phyloP scores from a whole-genome alignment of 2,329 filamentous ascomycete species.

The Akanthomyces uredinophilus region DNA sequence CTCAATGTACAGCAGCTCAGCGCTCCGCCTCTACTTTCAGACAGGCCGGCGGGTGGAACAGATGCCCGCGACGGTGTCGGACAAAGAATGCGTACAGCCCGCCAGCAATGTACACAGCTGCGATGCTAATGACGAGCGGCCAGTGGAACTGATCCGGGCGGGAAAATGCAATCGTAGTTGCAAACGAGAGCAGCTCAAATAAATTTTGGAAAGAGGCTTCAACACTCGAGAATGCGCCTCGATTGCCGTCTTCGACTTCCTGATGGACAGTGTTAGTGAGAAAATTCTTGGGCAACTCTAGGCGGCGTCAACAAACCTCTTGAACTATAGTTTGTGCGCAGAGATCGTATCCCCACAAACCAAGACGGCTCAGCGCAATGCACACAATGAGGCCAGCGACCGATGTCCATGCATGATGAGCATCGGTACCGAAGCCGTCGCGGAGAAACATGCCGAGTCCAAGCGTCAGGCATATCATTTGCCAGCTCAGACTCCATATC shows the following conservation, averaged over 20 bases:
- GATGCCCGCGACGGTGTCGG: conserved; percentile 27
- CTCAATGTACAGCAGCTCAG: background rate
- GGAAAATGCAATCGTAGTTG: conserved; percentile 59
- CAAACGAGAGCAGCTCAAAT: conserved; percentile 65
- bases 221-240: conserved; percentile 64
- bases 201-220: conserved; percentile 64
- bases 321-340: conserved; percentile 57
- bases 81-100: conserved; percentile 28
- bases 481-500: conserved; percentile 66
- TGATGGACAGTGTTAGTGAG: conserved; percentile 21
- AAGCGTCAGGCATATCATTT: conserved; percentile 50
- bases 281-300: background rate
- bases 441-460: conserved; percentile 41
- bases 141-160: conserved; percentile 59
- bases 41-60: conserved; percentile 24
- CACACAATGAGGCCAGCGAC: conserved; percentile 45
- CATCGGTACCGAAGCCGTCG: conserved; percentile 26
- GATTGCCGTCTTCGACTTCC: conserved; percentile 48
- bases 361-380: conserved; percentile 52
- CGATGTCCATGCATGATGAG: conserved; percentile 28
- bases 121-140: conserved; percentile 55
- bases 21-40: background rate
- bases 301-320: conserved; percentile 37
- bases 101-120: conserved; percentile 38
- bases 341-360: conserved; percentile 58